Evolutionary conservation across 1,284 basidiomycete species (phyloP).

Genomic region (Apiotrichum siamense): DNA sequence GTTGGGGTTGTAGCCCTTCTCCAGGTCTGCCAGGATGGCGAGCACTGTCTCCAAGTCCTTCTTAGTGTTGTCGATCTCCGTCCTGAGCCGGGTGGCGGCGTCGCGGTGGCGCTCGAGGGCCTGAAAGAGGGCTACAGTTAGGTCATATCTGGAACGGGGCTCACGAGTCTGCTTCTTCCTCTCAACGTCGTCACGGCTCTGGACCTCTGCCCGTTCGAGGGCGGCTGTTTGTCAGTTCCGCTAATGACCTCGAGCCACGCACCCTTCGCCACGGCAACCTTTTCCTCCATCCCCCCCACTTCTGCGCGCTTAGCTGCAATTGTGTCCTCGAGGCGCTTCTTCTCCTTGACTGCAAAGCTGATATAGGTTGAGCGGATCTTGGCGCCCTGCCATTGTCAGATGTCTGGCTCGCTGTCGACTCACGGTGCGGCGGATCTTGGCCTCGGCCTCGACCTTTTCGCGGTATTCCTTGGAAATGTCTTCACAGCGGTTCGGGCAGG

Average conservation of each 20-base stretch:
- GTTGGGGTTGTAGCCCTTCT: slow-evolving; percentile 90
- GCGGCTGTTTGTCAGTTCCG: slow-evolving; percentile 15
- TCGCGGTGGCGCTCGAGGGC: slow-evolving; percentile 66
- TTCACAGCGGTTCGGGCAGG: slow-evolving; percentile 73
- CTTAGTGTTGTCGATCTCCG: slow-evolving; percentile 64
- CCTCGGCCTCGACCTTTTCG: slow-evolving; percentile 61
- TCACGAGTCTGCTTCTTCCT: slow-evolving; percentile 77
- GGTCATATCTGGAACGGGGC: slow-evolving; percentile 34
- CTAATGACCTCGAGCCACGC: neutral
- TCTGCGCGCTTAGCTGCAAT: slow-evolving; percentile 57
- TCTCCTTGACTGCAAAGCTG: slow-evolving; percentile 77
- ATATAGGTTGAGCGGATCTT: slow-evolving; percentile 89
- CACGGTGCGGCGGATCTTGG: slow-evolving; percentile 73
- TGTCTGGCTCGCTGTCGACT: slow-evolving; percentile 25
- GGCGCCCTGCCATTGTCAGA: slow-evolving; percentile 58
- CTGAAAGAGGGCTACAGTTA: slow-evolving; percentile 65
- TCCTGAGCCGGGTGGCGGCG: slow-evolving; percentile 69
- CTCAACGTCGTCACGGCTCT: slow-evolving; percentile 53
- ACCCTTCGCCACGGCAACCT: slow-evolving; percentile 43
- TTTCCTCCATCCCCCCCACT: slow-evolving; percentile 58
- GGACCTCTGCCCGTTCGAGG: slow-evolving; percentile 31
- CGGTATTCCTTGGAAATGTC: slow-evolving; percentile 67
- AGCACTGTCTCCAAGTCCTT: slow-evolving; percentile 70
- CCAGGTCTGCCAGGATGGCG: slow-evolving; percentile 75
- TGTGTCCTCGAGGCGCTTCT: slow-evolving; percentile 63